Evolutionary conservation across 345 rosid genomes (phyloP).

Genomic region (Balakata baccata): DNA sequence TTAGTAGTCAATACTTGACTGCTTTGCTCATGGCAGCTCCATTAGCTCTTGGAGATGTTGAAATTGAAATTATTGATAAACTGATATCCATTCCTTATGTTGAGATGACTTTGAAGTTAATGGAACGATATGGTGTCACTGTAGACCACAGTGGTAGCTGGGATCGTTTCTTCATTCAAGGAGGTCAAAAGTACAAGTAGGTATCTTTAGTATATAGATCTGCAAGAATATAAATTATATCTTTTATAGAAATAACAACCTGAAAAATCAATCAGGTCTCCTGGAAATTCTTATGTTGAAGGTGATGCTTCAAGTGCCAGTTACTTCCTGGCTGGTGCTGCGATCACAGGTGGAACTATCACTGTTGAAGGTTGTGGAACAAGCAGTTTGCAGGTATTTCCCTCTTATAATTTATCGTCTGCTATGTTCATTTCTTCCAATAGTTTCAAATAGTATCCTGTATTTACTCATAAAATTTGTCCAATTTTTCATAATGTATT

Average conservation of each 20-base stretch:
- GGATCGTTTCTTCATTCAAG: slow-evolving; percentile 77
- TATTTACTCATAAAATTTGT: not conserved
- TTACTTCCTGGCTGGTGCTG: slow-evolving; percentile 96
- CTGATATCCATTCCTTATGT: slow-evolving; percentile 90
- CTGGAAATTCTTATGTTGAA: slow-evolving; percentile 87
- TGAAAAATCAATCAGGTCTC: slow-evolving; percentile 54
- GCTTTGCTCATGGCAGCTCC: slow-evolving; percentile 98
- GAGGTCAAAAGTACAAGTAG: slow-evolving; percentile 91
- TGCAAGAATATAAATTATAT: slow-evolving; percentile 6
- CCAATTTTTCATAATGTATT: slow-evolving; percentile 2
- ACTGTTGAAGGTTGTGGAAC: slow-evolving; percentile 97
- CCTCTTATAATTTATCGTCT: not conserved
- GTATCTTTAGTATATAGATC: slow-evolving; percentile 16
- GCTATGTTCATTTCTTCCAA: not conserved
- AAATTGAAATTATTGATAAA: slow-evolving; percentile 84
- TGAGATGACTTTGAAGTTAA: slow-evolving; percentile 93
- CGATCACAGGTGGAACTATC: slow-evolving; percentile 88
- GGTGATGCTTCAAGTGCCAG: slow-evolving; percentile 99
- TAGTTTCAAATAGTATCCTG: not conserved
- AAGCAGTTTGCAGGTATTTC: slow-evolving; percentile 78
- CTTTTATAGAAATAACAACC: slow-evolving; percentile 7
- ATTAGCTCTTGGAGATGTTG: slow-evolving; percentile 84
- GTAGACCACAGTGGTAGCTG: slow-evolving; percentile 71
- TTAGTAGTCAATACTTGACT: slow-evolving; percentile 95
- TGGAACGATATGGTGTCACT: slow-evolving; percentile 83